Evolutionary conservation across 2,329 filamentous ascomycete genomes (phyloP), one percentile per base, ranked within the genome.

Genomic region (Lecanoromycetidae sp.): DNA sequence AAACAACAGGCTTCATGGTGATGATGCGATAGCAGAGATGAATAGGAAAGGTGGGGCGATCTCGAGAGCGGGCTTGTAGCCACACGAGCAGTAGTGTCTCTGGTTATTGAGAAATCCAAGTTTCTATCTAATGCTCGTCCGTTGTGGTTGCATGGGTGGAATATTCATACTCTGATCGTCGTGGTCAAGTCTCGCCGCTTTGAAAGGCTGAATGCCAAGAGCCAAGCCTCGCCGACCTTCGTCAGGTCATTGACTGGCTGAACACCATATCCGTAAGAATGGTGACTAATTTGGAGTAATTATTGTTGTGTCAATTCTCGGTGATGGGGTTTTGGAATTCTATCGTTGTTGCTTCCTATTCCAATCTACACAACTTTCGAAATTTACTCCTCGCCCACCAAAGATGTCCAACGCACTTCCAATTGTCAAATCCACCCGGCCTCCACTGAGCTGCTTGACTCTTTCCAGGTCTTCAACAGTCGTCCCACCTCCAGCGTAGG

Each of bases 341-440:
- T n/a, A n/a, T 22, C 46, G 44, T 2, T 27, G n/a, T 44, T 64
- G n/a, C n/a, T n/a, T n/a, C n/a, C n/a, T 67, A 61, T 96, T 96
- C 91, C 91, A 98, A 57, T 72, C 70, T 29, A 94, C 80, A 62
- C 90, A 96, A 48, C 95, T 88, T 27, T 84, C 81, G 60, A 96
- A 87, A 52, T 76, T 86, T 45, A 95, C 87, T 1, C 86, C 84
- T 15, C 71, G 79, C 1, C 91, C 91, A 7, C 91, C 91, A 63
- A 98, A 98, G 55, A 94, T 87, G 66, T 98, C 91, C 57, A 98
- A 67, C 1, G 91, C 91, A 62, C 91, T 96, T 10, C 91, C 91
- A 60, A 96, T 96, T 0, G 91, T 98, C 57, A 98, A 70, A 61
- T 98, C 88, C 19, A 96, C 81, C 61, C 80, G 86, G 23, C 87